Evolutionary conservation across 306 rosid genomes (phyloP).

Genomic region (Vigna trinervia): DNA sequence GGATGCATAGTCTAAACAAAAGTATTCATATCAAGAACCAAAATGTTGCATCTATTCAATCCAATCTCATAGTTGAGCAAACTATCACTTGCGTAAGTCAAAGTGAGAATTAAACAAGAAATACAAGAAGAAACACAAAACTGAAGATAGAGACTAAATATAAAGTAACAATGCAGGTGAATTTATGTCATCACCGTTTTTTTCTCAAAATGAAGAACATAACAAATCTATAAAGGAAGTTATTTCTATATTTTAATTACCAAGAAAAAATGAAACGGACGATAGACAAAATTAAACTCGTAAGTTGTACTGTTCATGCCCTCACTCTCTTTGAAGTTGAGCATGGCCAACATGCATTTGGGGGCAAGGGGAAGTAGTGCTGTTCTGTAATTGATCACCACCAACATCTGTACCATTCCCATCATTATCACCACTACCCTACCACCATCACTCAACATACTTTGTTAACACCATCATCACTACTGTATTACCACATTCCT

Average conservation of each 20-base stretch:
- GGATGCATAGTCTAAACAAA: neutral
- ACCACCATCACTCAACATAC: neutral
- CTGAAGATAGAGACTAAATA: neutral
- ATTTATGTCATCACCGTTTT: neutral
- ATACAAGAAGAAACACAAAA: neutral
- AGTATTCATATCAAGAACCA: neutral
- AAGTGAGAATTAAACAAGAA: neutral
- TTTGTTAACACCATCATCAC: neutral
- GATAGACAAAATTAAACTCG: neutral
- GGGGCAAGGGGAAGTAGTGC: no score
- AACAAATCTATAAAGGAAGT: neutral
- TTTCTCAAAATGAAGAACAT: constrained; percentile 1
- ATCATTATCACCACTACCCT: neutral
- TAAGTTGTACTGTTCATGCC: neutral
- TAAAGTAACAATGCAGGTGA: neutral
- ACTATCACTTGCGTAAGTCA: neutral
- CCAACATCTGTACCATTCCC: neutral
- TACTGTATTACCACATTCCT: neutral
- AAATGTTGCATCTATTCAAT: neutral
- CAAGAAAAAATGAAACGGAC: neutral
- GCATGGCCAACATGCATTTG: neutral
- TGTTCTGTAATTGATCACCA: neutral
- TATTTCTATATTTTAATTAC: no score
- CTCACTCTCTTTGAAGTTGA: neutral
- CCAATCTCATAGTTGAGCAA: neutral